Base-by-base conservation (phyloP, 2,329 filamentous ascomycete genomes). In the Cadophora gregata region DNA sequence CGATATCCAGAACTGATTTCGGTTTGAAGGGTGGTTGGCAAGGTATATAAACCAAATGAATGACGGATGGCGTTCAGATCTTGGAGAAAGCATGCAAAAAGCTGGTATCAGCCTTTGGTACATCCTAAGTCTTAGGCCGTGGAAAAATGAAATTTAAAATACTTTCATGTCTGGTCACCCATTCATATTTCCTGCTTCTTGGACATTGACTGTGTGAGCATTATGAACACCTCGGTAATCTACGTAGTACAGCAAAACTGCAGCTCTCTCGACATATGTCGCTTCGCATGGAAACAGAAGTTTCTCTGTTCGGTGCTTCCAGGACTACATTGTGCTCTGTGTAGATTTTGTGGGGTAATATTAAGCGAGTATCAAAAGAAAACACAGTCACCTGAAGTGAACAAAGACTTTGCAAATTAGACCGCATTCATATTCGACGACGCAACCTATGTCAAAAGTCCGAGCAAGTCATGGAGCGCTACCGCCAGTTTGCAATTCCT, bases 1-100 rank as follows among this genome's bases (percentile, higher is more conserved):
- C 31, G 67, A 68, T 68, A 68, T 63, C 67, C 63, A 58, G 51
- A 55, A 62, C 36, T 42, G 63, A 19, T 64, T 64, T 60, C 48
- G 60, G 36, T 53, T 38, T 38, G 47, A 61, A 24, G 53, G 36
- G 42, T 47, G 29, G 21, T 47, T n/a, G 42, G 42, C 6, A 36
- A 4, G 50, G 50, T 31, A 53, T 31, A 53, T 53, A 56, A 36
- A 21, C 2, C 14, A 21, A 42, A 33, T 19, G 47, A 42, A 10
- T 12, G 56, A 42, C 14, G 16, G 45, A 31, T 12, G 56, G 63
- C 63, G 62, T 64, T 50, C 25, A 48, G 38, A 61, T 61, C 19
- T 61, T 50, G 42, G 45, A n/a, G 38, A 47, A 61, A 50, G 38
- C 42, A 33, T 61, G 59, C 50, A 24, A 50, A 50, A 50, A 16